Conservation (phyloP, 2,329 filamentous ascomycete species). For the Podosphaera leucotricha region DNA sequence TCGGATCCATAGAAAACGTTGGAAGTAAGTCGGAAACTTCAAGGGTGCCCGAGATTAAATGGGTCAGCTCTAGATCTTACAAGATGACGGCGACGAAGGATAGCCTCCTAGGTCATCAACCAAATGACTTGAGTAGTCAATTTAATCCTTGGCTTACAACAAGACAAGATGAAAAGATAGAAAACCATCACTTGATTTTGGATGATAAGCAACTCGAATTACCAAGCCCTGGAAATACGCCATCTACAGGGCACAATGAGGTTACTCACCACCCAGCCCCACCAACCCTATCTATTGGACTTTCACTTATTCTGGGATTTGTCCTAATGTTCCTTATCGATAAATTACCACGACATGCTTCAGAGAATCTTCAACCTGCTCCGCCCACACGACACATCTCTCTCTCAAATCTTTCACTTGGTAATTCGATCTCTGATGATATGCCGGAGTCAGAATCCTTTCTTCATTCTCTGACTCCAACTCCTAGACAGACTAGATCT, state of each 20-base stretch:
- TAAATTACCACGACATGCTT: conserved; percentile 51
- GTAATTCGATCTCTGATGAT: conserved; percentile 24
- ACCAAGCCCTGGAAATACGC: background rate
- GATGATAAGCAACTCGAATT: background rate
- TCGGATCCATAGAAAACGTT: conserved; percentile 12
- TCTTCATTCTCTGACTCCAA: conserved; percentile 31
- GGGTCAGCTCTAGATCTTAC: background rate
- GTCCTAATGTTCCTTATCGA: conserved; percentile 95
- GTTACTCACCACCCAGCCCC: conserved; percentile 22
- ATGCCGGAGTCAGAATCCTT: conserved; percentile 26
- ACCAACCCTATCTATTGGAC: conserved; percentile 58
- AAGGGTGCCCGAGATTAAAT: background rate
- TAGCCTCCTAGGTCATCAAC: background rate
- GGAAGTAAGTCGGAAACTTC: background rate
- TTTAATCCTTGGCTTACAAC: background rate
- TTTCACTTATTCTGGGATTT: conserved; percentile 72
- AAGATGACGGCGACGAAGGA: background rate
- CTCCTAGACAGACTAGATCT: conserved; percentile 33
- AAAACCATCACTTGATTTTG: conserved; percentile 1
- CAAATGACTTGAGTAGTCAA: background rate
- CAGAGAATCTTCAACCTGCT: conserved; percentile 36
- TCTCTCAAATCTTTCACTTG: conserved; percentile 51
- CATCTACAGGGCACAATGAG: background rate
- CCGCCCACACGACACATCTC: conserved; percentile 66
- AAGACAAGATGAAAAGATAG: conserved; percentile 15